Evolutionary conservation across 345 rosid species (phyloP).

Genomic region (Aquilaria malaccensis): DNA sequence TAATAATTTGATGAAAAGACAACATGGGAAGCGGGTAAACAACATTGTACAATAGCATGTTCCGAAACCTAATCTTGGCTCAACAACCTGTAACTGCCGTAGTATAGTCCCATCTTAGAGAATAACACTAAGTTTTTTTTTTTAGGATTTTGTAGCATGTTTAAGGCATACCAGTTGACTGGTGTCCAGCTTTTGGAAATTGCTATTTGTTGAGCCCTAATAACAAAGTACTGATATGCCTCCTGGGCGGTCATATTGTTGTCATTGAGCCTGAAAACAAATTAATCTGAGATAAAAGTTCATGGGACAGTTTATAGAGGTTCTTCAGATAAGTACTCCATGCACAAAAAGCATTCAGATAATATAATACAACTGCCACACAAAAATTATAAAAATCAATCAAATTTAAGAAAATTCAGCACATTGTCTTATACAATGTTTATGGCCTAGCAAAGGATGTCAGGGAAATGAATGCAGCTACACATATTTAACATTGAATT

Average conservation of each 20-base stretch:
- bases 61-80: neutral
- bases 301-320: too few species aligned
- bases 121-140: constrained; percentile 1
- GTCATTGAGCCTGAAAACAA: constrained; percentile 60
- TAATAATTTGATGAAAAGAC: neutral
- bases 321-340: too few species aligned
- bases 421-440: too few species aligned
- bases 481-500: too few species aligned
- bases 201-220: constrained; percentile 79
- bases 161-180: constrained; percentile 62
- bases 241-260: constrained; percentile 52
- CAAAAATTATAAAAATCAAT: too few species aligned
- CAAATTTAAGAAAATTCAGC: too few species aligned
- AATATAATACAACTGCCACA: too few species aligned
- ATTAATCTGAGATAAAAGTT: neutral
- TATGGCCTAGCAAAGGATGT: too few species aligned
- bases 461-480: too few species aligned
- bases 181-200: constrained; percentile 71
- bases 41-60: neutral
- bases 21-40: neutral
- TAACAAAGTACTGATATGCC: constrained; percentile 72
- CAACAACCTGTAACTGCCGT: neutral
- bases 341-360: too few species aligned
- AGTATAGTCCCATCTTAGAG: neutral
- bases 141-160: neutral